Evolutionary conservation across 1,139 yeast genomes (phyloP), one percentile per base, ranked within the genome.

Genomic region (Magnusiomyces suaveolens): DNA sequence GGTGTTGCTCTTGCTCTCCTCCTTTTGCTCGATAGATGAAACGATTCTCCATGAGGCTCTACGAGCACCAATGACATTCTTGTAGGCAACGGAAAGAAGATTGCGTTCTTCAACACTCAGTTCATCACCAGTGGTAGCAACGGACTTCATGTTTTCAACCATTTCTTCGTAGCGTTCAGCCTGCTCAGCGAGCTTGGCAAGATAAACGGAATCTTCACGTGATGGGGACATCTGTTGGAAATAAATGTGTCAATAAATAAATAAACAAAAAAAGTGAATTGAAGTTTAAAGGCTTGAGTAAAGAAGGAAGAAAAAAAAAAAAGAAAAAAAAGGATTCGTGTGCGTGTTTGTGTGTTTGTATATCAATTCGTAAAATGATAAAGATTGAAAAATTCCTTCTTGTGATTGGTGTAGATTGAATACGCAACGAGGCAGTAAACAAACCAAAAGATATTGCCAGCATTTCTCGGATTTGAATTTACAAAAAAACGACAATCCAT

Each of bases 1-100:
- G 71, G 86, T 87, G 58, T 71, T 69, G 69, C 95, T 96, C 80
- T 90, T 92, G 66, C 95, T 87, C 76, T 90, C 97, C 77, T 92
- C 98, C 78, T 92, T 92, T 78, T 92, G 97, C 76, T 92, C 98
- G 69, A 92, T 92, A 53, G 97, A 88, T 56, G 97, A 88, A 61
- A 92, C 96, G 71, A 92, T 89, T 83, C 98, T 87, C 98, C 98
- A 92, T 57, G 96, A 88, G 60, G 98, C 98, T 78, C 98, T 92
- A 71, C 97, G 92, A 60, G 97, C 96, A 69, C 98, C 98, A 74
- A 92, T 92, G 57, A 92, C 97, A 71, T 92, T 92, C 77, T 92
- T 92, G 81, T 92, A 92, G 62, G 98, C 98, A 64, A 92, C 97
- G 38, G 96, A 87, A 66, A 92, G 82, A 66, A 92, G 81, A 76